Evolutionary conservation across 352 stramenopile species (phyloP).

Genomic region (Globisporangium nunn): DNA sequence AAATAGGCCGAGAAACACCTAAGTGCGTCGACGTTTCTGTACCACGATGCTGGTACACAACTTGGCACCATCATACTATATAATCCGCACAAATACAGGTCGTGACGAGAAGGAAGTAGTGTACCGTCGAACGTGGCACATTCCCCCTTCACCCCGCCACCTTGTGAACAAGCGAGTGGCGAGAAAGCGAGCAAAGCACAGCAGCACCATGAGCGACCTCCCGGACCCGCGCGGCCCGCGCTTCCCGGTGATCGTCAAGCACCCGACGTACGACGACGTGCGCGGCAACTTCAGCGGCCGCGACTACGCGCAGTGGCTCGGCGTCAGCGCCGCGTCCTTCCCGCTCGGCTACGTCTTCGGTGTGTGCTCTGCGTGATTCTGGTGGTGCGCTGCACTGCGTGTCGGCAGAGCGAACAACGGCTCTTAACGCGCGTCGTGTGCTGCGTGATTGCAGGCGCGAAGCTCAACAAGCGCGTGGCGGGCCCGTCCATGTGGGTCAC

Average conservation of each 20-base stretch:
- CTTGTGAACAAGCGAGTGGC: too few species aligned
- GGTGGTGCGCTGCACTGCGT: conserved; percentile 2
- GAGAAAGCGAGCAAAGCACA: conserved; percentile 2
- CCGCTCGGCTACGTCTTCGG: conserved; percentile 72
- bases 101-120: too few species aligned
- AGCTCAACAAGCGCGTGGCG: conserved; percentile 54
- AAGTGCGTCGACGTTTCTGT: too few species aligned
- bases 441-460: conserved; percentile 23
- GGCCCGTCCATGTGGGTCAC: conserved; percentile 73
- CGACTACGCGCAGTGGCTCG: conserved; percentile 61
- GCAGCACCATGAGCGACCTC: conserved; percentile 36
- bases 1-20: neutral
- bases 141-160: too few species aligned
- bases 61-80: too few species aligned
- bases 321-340: conserved; percentile 60
- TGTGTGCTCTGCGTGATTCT: conserved; percentile 17
- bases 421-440: too few species aligned
- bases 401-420: too few species aligned
- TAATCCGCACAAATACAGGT: too few species aligned
- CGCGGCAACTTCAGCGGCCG: conserved; percentile 55
- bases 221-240: conserved; percentile 45
- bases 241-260: conserved; percentile 76
- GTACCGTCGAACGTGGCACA: too few species aligned
- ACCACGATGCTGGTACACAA: too few species aligned
- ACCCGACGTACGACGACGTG: conserved; percentile 69